Conservation (phyloP, 192 early-diverging fungal species). For the Rhizophagus clarus region DNA sequence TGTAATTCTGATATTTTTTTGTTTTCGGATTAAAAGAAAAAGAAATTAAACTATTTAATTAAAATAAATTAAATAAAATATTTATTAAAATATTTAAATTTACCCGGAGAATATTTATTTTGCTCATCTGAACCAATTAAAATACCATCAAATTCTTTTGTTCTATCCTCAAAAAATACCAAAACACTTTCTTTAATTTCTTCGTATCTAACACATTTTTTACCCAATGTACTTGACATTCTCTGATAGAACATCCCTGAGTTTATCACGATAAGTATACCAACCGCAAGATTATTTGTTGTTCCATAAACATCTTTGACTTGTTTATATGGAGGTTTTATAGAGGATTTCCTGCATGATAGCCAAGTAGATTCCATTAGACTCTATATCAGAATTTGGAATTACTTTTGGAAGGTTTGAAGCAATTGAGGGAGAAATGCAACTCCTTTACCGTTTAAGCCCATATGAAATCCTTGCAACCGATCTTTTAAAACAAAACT, state of each 20-base stretch:
- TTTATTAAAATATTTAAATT: background rate
- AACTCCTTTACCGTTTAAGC: background rate
- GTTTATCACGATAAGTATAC: too few species aligned
- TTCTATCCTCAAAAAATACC: background rate
- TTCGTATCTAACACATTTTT: conserved; percentile 15
- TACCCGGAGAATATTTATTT: conserved; percentile 15
- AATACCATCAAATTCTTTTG: background rate
- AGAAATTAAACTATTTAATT: too few species aligned
- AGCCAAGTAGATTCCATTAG: background rate
- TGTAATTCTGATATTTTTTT: conserved; percentile 4
- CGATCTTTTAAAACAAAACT: background rate
- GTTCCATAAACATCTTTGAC: background rate
- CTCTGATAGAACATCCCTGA: background rate
- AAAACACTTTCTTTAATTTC: conserved; percentile 2
- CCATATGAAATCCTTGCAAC: conserved; percentile 4
- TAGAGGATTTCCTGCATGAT: background rate
- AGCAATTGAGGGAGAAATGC: too few species aligned
- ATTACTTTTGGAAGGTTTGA: background rate
- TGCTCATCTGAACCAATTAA: conserved; percentile 1
- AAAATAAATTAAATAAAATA: background rate
- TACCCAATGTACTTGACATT: background rate
- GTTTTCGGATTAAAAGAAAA: background rate
- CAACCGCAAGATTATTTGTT: too few species aligned
- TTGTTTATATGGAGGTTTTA: background rate
- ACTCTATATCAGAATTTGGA: background rate